Evolutionary conservation across 805 yeast species (phyloP), one percentile per base, ranked within the genome.

Genomic region (Saccharomycopsis sp.): DNA sequence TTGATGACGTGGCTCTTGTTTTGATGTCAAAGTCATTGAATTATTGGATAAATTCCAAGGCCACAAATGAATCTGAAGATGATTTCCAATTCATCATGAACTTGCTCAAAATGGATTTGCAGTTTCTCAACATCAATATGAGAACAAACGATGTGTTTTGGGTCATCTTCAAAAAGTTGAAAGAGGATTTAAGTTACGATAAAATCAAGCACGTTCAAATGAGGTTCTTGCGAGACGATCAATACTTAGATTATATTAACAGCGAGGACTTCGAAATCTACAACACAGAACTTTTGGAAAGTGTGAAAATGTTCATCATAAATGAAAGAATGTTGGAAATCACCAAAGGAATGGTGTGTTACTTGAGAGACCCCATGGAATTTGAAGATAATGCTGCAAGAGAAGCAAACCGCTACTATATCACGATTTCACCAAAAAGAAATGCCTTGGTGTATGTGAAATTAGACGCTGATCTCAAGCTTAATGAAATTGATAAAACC

Each of bases 51-150:
- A 26, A 39, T 15, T 43, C 47, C 3, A 15, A 23, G 13, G 49
- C 47, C 7, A 32, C 27, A 6, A 38, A 27, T 19, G 41, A 36
- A 4, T n/a, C 25, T 16, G 13, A 13, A 10, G 39, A 35, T 6
- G 49, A 46, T 36, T 42, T 33, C 22, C 13, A 15, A 4, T 43
- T 29, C 9, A 39, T 46, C 16, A 23, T 46, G 7, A 41, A 43
- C 12, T 34, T 46, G 30, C 27, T 46, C 7, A 46, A 46, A 34
- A 29, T 46, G 26, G 49, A 46, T 25, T 17, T 46, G 9, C 42
- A 38, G 15, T 43, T 31, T 34, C 34, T 46, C 19, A 42, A 39
- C 18, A 10, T 20, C n/a, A 40, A 34, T 18, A 16, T 43, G 20
- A 26, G 16, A 13, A 16, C n/a, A 10, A 21, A 25, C 7, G 35